Percentiles rank a stretch among this genome's conserved stretches.
Conservation (phyloP, 257 asterid genomes). For the Primulina huaijiensis region DNA sequence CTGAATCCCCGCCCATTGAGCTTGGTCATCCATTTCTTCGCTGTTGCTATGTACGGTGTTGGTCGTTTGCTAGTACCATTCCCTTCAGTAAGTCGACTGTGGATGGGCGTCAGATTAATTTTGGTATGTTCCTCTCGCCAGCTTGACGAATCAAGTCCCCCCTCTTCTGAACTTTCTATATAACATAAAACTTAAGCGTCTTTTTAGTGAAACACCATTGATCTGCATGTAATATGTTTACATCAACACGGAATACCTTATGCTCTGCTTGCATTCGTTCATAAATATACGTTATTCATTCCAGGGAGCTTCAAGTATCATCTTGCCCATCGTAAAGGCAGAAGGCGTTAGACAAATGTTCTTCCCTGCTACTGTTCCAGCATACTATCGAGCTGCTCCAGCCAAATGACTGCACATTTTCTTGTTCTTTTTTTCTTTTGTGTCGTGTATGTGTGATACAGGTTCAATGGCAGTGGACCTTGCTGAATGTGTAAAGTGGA, state of each 20-base stretch:
- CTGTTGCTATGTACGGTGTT: slow-evolving; percentile 46
- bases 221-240: background rate
- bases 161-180: background rate
- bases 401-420: background rate
- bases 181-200: background rate
- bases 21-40: slow-evolving; percentile 48
- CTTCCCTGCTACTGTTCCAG: slow-evolving; percentile 41
- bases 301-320: slow-evolving; percentile 43
- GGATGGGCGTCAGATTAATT: slow-evolving; percentile 47
- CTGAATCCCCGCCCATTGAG: slow-evolving; percentile 45
- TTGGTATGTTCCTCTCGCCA: slow-evolving; percentile 21
- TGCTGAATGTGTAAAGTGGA: too few relatives aligned
- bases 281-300: background rate
- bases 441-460: too few relatives aligned
- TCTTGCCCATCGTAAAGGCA: slow-evolving; percentile 45
- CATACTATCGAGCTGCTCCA: slow-evolving; percentile 39
- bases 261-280: background rate
- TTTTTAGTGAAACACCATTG: background rate
- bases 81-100: slow-evolving; percentile 44
- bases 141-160: too few relatives aligned
- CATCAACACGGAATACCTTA: background rate
- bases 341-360: slow-evolving; percentile 49
- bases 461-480: too few relatives aligned
- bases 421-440: too few relatives aligned
- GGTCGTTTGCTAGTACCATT: slow-evolving; percentile 48